phyloP scores from a whole-genome alignment of 1,284 basidiomycete species.

The Ceratobasidium sp. region DNA sequence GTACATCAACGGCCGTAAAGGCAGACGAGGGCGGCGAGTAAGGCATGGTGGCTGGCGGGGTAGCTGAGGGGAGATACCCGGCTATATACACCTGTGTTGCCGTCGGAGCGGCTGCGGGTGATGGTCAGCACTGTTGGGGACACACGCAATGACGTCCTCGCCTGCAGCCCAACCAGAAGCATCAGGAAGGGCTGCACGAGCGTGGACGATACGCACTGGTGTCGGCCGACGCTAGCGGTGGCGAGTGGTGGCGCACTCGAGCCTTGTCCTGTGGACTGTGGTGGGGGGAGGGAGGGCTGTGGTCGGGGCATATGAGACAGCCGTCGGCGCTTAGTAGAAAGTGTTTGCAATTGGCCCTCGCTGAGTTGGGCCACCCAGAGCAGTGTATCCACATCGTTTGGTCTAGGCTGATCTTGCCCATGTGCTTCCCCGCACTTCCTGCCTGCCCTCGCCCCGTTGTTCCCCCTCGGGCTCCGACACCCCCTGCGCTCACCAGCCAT shows the following conservation, averaged over 20 bases:
- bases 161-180: not conserved
- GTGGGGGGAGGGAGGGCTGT: constrained; percentile 1
- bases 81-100: constrained; percentile 10
- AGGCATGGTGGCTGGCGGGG: constrained; percentile 31
- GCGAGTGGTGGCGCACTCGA: constrained; percentile 2
- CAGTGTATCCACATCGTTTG: constrained; percentile 9
- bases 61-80: constrained; percentile 4
- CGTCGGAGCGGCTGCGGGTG: not conserved
- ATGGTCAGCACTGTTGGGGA: constrained; percentile 24
- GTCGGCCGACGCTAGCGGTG: constrained; percentile 15
- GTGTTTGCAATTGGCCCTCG: constrained; percentile 15
- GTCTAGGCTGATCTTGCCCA: constrained; percentile 42
- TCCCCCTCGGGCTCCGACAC: not conserved
- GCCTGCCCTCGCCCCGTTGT: not conserved
- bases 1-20: constrained; percentile 40
- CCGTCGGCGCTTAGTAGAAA: not conserved
- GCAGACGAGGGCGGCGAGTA: constrained; percentile 42
- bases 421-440: constrained; percentile 41
- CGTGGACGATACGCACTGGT: constrained; percentile 4
- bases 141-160: constrained; percentile 30
- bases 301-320: constrained; percentile 32
- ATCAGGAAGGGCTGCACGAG: not conserved
- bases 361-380: constrained; percentile 14
- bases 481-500: not conserved
- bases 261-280: not conserved